Conservation (phyloP, 1,284 basidiomycete genomes). For the Chiua sp. region DNA sequence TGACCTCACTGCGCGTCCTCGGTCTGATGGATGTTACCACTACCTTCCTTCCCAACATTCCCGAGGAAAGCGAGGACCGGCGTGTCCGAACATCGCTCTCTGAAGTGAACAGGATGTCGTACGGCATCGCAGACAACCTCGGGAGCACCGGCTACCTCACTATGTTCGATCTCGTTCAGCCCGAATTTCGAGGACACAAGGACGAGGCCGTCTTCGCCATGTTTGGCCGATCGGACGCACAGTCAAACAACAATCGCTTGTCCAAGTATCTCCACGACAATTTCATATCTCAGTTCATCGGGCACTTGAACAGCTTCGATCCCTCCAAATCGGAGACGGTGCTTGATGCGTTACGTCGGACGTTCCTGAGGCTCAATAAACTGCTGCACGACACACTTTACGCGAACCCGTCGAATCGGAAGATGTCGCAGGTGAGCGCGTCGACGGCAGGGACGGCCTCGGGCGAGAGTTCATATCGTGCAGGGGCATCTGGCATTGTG, state of each 20-base stretch:
- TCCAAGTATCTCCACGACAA: constrained; percentile 86
- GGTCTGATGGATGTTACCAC: constrained; percentile 99
- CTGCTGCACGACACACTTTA: constrained; percentile 70
- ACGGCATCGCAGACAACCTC: constrained; percentile 97
- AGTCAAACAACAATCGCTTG: constrained; percentile 65
- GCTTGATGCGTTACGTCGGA: constrained; percentile 80
- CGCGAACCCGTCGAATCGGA: constrained; percentile 53
- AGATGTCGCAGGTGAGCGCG: constrained; percentile 71
- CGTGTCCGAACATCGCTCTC: constrained; percentile 93
- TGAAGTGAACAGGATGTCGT: constrained; percentile 92
- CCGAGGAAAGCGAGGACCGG: constrained; percentile 91
- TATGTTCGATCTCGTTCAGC: constrained; percentile 95
- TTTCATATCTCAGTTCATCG: constrained; percentile 68
- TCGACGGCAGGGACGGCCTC: constrained; percentile 40
- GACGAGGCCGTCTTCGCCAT: constrained; percentile 96
- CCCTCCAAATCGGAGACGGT: constrained; percentile 53
- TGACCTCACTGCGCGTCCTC: constrained; percentile 84
- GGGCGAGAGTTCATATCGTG: constrained; percentile 54
- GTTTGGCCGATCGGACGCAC: constrained; percentile 82
- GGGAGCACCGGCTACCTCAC: constrained; percentile 81
- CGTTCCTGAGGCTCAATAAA: constrained; percentile 88
- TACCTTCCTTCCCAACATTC: constrained; percentile 76
- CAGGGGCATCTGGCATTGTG: constrained; percentile 89
- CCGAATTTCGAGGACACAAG: constrained; percentile 79
- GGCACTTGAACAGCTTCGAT: constrained; percentile 56